phyloP scores from a whole-genome alignment of 1,139 yeast species.

The Wickerhamomyces sp. region DNA sequence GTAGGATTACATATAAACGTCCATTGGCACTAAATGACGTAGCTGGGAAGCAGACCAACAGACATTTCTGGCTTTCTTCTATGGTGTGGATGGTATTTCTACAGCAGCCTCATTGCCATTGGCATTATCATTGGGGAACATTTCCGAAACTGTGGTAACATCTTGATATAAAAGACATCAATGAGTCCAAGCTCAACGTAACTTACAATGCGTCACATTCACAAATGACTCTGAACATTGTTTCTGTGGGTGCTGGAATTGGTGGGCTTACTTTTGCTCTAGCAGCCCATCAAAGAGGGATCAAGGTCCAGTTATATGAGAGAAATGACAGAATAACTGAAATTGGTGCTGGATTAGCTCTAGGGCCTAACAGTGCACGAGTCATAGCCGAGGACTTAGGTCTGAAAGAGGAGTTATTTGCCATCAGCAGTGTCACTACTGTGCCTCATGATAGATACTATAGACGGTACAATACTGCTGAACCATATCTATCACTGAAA shows the following conservation, averaged over 20 bases:
- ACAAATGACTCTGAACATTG: not conserved
- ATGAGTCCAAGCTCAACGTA: no score
- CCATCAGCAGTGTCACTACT: not conserved
- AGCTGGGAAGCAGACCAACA: no score
- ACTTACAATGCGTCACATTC: no score
- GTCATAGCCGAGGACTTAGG: conserved; percentile 2
- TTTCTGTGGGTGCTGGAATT: conserved; percentile 3
- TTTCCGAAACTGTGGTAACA: no score
- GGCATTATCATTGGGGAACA: no score
- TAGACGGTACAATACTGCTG: conserved; percentile 1
- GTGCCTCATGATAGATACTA: not conserved
- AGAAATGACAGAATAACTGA: conserved; percentile 3
- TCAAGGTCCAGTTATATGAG: conserved; percentile 3
- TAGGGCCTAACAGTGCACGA: conserved; percentile 1
- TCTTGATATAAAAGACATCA: no score
- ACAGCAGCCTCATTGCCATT: no score
- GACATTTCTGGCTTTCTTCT: no score
- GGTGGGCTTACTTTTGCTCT: conserved; percentile 2
- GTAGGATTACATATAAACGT: no score
- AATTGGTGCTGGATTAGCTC: conserved; percentile 5
- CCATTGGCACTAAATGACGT: no score
- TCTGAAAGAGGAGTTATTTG: conserved; percentile 1
- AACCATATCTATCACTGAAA: not conserved
- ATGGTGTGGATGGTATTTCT: no score
- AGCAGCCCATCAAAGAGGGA: not conserved